Conservation (phyloP, 2,329 filamentous ascomycete species). For the Sclerotinia subarctica region DNA sequence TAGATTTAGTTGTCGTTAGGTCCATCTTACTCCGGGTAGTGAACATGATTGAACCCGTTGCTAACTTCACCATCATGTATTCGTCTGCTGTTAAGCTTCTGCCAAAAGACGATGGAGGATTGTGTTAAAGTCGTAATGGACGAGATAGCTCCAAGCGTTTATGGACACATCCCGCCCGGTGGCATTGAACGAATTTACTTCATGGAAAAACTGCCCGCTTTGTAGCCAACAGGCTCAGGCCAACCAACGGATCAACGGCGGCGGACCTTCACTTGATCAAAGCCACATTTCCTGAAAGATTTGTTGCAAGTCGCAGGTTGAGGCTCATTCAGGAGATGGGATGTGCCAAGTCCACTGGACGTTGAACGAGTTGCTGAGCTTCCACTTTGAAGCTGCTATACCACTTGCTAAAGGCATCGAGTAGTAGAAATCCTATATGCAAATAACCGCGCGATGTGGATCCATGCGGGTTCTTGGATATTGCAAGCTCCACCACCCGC, state of each 20-base stretch:
- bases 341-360: background rate
- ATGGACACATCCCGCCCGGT: background rate
- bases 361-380: background rate
- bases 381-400: background rate
- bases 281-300: conserved; percentile 1
- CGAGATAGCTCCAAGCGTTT: background rate
- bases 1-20: background rate
- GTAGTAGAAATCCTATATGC: background rate
- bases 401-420: background rate
- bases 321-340: background rate
- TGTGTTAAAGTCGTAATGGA: background rate
- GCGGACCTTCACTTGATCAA: conserved; percentile 6
- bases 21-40: background rate
- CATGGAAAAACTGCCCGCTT: background rate
- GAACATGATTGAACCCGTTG: background rate
- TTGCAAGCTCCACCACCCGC: conserved; percentile 3
- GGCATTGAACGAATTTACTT: background rate
- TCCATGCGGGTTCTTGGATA: conserved; percentile 7
- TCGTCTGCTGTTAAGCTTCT: background rate
- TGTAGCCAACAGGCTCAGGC: too few relatives aligned
- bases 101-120: background rate
- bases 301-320: conserved; percentile 11
- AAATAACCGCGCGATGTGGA: conserved; percentile 7
- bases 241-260: background rate
- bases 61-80: background rate